Base-by-base conservation (phyloP, 2,329 filamentous ascomycete genomes). In the Ophiosphaerella narmari region DNA sequence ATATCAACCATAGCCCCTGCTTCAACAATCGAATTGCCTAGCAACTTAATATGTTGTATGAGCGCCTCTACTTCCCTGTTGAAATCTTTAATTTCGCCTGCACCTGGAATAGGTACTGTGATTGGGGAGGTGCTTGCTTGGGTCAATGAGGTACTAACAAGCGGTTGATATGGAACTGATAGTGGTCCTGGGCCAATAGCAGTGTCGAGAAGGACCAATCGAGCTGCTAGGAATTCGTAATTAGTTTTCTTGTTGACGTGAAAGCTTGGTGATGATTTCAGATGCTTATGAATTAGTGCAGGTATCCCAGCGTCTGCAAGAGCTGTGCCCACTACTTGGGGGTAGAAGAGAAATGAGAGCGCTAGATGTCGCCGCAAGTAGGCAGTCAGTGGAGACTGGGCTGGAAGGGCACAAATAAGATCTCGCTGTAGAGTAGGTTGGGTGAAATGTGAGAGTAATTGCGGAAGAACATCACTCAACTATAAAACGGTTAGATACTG, bases 11-110 rank as follows among this genome's bases (percentile, higher is more conserved):
- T 56, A 6, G 90, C 87, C 35, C 89, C 90, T 1, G 86, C 82
- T 63, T 91, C 89, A 50, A 86, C 82, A 63, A 96, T 95, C 34
- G 80, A 81, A 14, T 77, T 77, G 46, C 79, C 79, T 11, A 84
- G 75, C 6, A 70, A 59, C 43, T 86, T 68, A 43, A 73, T 54
- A 8, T 61, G 59, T 14, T 74, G 73, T 1, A 84, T 79, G 4
- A 96, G 78, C 18, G 74, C 76, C 70, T 96, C 91, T 31, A 96
- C 78, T 9, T 85, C 78, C 5, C 75, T 71, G 65, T 97, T 90
- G 76, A 93, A 96, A 3, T 75, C 68, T 2, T 59, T 70, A 39
- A 81, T 76, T 11, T 74, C 76, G 3, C 50, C 46, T 1, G 62
- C 58, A 1, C 46, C 49, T 18, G 58, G 59, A 2, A 36, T 36